A percentile compares a stretch with the other conserved stretches of the same genome.
These are phyloP conservation scores for Penicillium bovifimosum DNA, from an alignment of 495 filamentous ascomycete genomes.

Conservation along the genomic window DNA sequence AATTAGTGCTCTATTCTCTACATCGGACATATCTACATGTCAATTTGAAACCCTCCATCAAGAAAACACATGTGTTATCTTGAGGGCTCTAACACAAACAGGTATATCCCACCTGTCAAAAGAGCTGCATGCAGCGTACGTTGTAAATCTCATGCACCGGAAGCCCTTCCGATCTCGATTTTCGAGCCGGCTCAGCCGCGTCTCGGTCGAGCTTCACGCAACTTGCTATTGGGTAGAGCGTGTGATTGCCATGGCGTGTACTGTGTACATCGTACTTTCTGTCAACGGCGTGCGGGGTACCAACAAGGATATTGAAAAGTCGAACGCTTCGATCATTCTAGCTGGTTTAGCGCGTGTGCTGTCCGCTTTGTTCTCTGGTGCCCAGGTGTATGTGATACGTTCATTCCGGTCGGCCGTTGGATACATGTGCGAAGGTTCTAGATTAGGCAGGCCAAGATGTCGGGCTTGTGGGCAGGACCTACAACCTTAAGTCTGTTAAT, in stretches of 20 bases:
- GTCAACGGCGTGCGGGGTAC: background rate
- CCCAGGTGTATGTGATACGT: background rate
- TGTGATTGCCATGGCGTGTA: background rate
- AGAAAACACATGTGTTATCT: no score
- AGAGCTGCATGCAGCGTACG: background rate
- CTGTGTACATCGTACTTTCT: background rate
- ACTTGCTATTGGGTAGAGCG: background rate
- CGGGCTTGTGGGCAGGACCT: background rate
- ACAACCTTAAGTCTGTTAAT: background rate
- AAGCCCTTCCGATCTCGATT: conserved; percentile 1
- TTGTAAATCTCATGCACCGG: background rate
- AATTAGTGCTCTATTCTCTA: no score
- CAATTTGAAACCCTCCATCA: no score
- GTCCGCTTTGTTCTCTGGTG: background rate
- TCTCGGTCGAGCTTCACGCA: background rate
- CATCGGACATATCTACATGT: no score
- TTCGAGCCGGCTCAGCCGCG: background rate
- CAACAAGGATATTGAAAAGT: background rate
- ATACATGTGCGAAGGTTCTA: background rate
- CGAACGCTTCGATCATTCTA: background rate
- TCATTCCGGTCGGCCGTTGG: background rate
- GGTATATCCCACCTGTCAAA: background rate
- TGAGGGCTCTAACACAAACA: background rate
- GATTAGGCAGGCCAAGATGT: background rate
- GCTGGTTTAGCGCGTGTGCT: background rate